Evolutionary conservation across 139 green algal genomes (phyloP).

Genomic region (Raphidocelis subcapitata): DNA sequence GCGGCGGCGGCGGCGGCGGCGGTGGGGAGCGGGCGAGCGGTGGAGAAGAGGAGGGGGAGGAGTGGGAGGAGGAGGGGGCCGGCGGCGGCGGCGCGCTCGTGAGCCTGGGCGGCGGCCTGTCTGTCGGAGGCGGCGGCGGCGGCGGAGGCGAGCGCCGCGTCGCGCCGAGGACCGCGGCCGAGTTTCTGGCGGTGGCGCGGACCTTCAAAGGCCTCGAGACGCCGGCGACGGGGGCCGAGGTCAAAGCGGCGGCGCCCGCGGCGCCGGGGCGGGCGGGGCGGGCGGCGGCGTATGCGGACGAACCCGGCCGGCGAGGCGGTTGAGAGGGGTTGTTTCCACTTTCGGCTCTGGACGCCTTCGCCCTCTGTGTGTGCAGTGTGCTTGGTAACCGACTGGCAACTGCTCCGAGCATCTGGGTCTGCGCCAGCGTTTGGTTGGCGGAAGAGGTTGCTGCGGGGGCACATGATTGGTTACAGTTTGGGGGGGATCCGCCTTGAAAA

Average conservation of each 20-base stretch:
- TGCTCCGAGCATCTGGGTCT: no score
- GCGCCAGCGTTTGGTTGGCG: no score
- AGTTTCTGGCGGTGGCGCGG: slow-evolving; percentile 68
- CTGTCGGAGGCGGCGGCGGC: not conserved
- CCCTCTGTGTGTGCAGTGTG: no score
- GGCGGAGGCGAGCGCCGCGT: slow-evolving; percentile 28
- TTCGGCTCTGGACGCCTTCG: no score
- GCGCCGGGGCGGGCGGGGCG: slow-evolving; percentile 42
- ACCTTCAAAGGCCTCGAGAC: slow-evolving; percentile 77
- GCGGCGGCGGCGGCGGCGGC: not conserved
- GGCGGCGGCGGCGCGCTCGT: slow-evolving; percentile 11
- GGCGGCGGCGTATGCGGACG: slow-evolving; percentile 57
- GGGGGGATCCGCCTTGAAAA: no score
- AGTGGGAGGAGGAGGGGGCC: not conserved
- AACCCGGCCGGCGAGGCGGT: not conserved
- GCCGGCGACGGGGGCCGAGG: slow-evolving; percentile 45
- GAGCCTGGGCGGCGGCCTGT: slow-evolving; percentile 5
- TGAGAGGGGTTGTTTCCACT: not conserved
- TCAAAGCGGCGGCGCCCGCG: slow-evolving; percentile 19
- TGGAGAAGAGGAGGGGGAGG: not conserved
- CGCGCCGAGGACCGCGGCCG: slow-evolving; percentile 47
- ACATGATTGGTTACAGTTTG: no score
- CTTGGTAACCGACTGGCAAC: no score
- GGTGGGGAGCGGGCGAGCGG: not conserved
- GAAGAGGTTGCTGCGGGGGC: no score